Percentiles rank a stretch among this genome's conserved stretches.
These are phyloP conservation scores for Asparagopsis taxiformis DNA, from an alignment of 31 red algal genomes.

Conservation along the genomic window DNA sequence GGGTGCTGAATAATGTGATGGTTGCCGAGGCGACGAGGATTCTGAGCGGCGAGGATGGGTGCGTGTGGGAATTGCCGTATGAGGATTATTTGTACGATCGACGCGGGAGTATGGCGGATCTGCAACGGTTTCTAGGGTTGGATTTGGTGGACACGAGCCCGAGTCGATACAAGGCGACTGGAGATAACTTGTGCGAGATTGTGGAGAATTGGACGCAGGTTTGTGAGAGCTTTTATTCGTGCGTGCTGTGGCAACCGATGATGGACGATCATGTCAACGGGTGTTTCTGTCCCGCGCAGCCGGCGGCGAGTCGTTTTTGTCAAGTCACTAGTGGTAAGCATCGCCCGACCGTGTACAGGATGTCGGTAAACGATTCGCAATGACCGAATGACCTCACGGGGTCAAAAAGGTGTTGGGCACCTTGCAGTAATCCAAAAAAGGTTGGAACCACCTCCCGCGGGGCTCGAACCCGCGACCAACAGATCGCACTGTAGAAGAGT, in stretches of 20 bases:
- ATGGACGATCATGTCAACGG: conserved; percentile 60
- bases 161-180: conserved; percentile 59
- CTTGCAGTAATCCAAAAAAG: too few relatives aligned
- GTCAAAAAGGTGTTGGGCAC: too few relatives aligned
- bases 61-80: conserved; percentile 51
- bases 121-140: conserved; percentile 62
- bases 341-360: too few relatives aligned
- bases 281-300: too few relatives aligned
- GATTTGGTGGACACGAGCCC: conserved; percentile 55
- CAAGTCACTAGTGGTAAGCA: too few relatives aligned
- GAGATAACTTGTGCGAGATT: conserved; percentile 69
- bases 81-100: conserved; percentile 72
- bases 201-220: conserved; percentile 65
- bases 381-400: too few relatives aligned
- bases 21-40: conserved; percentile 34
- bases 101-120: conserved; percentile 49
- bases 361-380: too few relatives aligned
- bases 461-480: too few relatives aligned
- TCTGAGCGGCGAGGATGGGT: conserved; percentile 34
- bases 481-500: too few relatives aligned
- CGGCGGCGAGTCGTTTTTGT: too few relatives aligned
- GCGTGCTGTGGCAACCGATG: conserved; percentile 61
- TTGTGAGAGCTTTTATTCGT: conserved; percentile 58
- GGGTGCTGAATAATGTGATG: conserved; percentile 41
- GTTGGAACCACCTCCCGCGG: too few relatives aligned